Conservation (phyloP, 23 red algal species). For the Chondrus crispus region DNA sequence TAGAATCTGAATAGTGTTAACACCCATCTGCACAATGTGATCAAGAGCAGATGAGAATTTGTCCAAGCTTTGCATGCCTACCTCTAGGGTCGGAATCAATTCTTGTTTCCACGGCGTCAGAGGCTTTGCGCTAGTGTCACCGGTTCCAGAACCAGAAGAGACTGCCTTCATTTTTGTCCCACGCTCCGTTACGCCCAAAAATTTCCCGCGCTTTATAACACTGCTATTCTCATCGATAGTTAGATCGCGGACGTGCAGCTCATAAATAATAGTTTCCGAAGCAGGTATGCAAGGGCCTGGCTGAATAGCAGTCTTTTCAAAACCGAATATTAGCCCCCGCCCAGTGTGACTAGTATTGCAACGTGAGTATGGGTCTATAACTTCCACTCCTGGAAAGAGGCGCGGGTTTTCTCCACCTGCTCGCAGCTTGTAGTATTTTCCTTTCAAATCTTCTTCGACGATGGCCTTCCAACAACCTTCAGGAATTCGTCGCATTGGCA, state of each 20-base stretch:
- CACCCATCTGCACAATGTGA: conserved; percentile 80
- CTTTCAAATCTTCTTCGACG: conserved; percentile 54
- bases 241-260: conserved; percentile 78
- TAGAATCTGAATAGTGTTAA: conserved; percentile 76
- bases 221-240: conserved; percentile 59
- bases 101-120: conserved; percentile 22
- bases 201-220: conserved; percentile 65
- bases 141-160: not conserved
- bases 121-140: not conserved
- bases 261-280: conserved; percentile 62
- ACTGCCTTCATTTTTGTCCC: not conserved
- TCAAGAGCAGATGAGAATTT: conserved; percentile 57
- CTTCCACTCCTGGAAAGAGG: conserved; percentile 82
- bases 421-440: conserved; percentile 80
- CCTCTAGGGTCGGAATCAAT: not conserved
- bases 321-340: conserved; percentile 72
- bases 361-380: conserved; percentile 84
- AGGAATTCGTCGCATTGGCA: conserved; percentile 82
- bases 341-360: conserved; percentile 81
- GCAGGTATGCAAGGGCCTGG: conserved; percentile 32
- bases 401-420: conserved; percentile 68
- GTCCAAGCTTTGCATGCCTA: conserved; percentile 5
- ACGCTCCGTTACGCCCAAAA: conserved; percentile 66
- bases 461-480: conserved; percentile 75
- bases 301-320: conserved; percentile 40